Base-by-base conservation (phyloP, 1,284 basidiomycete genomes). In the Lentinula novae-zelandiae region DNA sequence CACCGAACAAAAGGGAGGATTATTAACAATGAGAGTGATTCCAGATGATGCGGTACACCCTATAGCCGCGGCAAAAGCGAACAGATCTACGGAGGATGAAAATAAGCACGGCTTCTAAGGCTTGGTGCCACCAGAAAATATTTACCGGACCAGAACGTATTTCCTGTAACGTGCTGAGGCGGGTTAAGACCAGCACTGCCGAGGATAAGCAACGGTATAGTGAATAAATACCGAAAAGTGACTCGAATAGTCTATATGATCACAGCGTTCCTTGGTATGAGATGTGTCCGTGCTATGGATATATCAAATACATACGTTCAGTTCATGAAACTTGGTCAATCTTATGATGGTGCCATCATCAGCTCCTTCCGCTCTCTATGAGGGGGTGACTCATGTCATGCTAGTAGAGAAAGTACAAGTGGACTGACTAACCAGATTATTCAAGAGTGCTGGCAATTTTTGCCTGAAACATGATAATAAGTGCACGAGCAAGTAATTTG, bases 261-360 rank as follows among this genome's bases (percentile, higher is more conserved):
- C 48, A 46, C 3, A 31, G 12, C 22, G 42, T 12, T 50, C 8
- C 36, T 12, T 38, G 36, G 36, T 44, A 2, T 15, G 27, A 2
- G 15, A 36, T 0, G 31, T 15, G 27, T 13, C 3, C 3, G 27
- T 44, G 12, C n/a, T 6, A 20, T 10, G 22, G 15, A 42, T 12
- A 27, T 27, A 15, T 44, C 20, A 15, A 54, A 20, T 22, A 50
- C 3, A 6, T 6, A 73, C 86, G 46, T 92, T 53, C 15, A 92
- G 71, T 68, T 92, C 90, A 48, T 89, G 86, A 69, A 89, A 92
- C 64, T 87, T 90, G 15, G 85, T 87, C 53, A 92, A 72, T 20
- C 89, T 82, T 40, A 89, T 78, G 52, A 92, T 77, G 2, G 87
- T 89, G 34, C 67, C 74, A n/a, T 66, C 76, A 57, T 91, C 89